A percentile compares a stretch with the other conserved stretches of the same genome.
Evolutionary conservation across 345 rosid species (phyloP).

Genomic region (Bruguiera sexangula): DNA sequence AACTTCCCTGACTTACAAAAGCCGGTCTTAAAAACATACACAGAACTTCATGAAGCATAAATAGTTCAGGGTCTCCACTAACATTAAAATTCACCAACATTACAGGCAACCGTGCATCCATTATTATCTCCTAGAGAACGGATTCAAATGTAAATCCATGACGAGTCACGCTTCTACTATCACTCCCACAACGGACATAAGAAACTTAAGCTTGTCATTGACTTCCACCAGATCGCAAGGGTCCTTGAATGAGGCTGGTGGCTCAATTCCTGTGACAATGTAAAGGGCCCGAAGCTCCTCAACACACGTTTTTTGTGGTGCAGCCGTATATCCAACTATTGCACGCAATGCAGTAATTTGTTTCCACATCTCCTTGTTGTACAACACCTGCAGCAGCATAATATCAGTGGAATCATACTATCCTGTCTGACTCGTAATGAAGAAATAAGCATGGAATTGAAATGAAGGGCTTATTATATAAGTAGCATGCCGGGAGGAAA

Average conservation of each 20-base stretch:
- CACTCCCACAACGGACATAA: conserved; percentile 72
- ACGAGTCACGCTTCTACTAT: conserved; percentile 27
- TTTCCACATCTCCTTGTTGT: conserved; percentile 51
- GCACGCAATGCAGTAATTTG: conserved; percentile 47
- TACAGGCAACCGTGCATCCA: too few relatives aligned
- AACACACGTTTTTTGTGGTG: conserved; percentile 30
- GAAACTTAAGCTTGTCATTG: conserved; percentile 47
- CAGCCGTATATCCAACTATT: conserved; percentile 57
- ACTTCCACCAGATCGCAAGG: conserved; percentile 43
- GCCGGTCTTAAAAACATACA: too few relatives aligned
- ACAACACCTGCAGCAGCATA: conserved; percentile 25
- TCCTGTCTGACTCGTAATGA: too few relatives aligned
- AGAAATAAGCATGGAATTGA: too few relatives aligned
- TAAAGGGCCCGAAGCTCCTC: conserved; percentile 74
- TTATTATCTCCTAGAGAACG: too few relatives aligned
- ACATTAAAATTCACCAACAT: too few relatives aligned
- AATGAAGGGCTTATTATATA: too few relatives aligned
- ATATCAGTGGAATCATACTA: too few relatives aligned
- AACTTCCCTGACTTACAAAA: too few relatives aligned
- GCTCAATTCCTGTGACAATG: conserved; percentile 60
- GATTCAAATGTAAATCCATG: background rate
- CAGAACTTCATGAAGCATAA: too few relatives aligned
- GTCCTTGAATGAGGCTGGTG: conserved; percentile 48
- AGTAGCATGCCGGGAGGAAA: too few relatives aligned
- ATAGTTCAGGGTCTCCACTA: too few relatives aligned